phyloP scores from a whole-genome alignment of 139 green algal genomes.

The Nannochloris sp. region DNA sequence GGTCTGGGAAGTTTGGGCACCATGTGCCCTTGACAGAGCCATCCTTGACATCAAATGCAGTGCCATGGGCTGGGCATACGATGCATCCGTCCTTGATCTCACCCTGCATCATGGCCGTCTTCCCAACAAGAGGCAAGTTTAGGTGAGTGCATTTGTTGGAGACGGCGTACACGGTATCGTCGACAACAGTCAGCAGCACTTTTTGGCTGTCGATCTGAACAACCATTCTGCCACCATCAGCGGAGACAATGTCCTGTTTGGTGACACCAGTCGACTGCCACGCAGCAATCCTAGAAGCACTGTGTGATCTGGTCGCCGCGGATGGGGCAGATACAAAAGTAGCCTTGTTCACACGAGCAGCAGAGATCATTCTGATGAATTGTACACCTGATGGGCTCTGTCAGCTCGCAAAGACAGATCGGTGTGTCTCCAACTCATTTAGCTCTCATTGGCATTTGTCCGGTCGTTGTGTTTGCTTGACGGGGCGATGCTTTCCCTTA shows the following conservation, averaged over 20 bases:
- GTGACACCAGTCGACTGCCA: not conserved
- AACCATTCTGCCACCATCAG: constrained; percentile 15
- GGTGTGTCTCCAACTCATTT: too few relatives aligned
- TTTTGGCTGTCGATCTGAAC: constrained; percentile 12
- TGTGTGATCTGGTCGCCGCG: not conserved
- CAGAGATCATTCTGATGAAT: not conserved
- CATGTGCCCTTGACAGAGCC: constrained; percentile 58
- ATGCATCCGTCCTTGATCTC: constrained; percentile 35
- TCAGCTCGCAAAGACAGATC: too few relatives aligned
- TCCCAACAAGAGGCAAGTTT: constrained; percentile 60
- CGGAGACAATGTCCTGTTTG: not conserved
- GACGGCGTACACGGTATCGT: constrained; percentile 49
- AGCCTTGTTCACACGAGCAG: constrained; percentile 14
- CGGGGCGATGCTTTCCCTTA: too few relatives aligned
- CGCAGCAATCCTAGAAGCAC: not conserved
- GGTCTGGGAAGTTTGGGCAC: constrained; percentile 45
- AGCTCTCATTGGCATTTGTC: too few relatives aligned
- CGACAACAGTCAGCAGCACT: constrained; percentile 39
- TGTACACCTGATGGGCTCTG: too few relatives aligned
- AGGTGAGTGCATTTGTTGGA: constrained; percentile 72
- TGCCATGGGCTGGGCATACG: constrained; percentile 62
- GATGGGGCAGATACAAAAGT: not conserved
- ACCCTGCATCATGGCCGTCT: constrained; percentile 35
- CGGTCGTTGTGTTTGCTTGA: too few relatives aligned
- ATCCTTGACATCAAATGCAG: constrained; percentile 56